Percentiles rank a stretch among this genome's conserved stretches.
Evolutionary conservation across 2,329 filamentous ascomycete species (phyloP).

Genomic region (Aspergillus viridinutans): DNA sequence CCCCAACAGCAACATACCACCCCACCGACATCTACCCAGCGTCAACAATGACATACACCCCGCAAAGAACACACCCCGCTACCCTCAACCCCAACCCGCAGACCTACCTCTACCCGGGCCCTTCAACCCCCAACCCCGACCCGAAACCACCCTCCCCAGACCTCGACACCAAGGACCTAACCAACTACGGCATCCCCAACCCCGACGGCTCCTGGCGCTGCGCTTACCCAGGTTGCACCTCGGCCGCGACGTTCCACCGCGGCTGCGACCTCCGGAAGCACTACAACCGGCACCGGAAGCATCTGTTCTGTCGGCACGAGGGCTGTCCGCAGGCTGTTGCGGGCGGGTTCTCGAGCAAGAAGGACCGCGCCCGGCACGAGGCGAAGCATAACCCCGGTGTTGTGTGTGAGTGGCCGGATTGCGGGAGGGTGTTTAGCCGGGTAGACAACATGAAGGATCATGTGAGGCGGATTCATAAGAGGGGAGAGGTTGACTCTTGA

Average conservation of each 20-base stretch:
- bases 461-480: constrained; percentile 42
- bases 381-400: constrained; percentile 61
- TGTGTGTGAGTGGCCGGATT: constrained; percentile 55
- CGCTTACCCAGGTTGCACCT: constrained; percentile 57
- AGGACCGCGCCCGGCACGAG: constrained; percentile 58
- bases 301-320: constrained; percentile 56
- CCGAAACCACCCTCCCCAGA: constrained; percentile 1
- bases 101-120: neutral
- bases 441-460: constrained; percentile 59
- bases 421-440: constrained; percentile 55
- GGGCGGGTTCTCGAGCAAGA: constrained; percentile 60
- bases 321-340: constrained; percentile 55
- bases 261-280: constrained; percentile 61
- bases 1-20: neutral
- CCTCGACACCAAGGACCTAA: constrained; percentile 23
- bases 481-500: constrained; percentile 7
- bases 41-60: neutral
- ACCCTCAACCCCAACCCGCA: neutral
- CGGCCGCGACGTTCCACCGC: constrained; percentile 53
- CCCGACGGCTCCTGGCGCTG: constrained; percentile 51
- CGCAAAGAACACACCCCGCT: neutral
- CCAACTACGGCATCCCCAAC: constrained; percentile 29
- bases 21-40: neutral
- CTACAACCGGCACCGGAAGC: constrained; percentile 59
- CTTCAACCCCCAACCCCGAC: neutral